Conservation (phyloP, 2,329 filamentous ascomycete species). For the Trichophaea hybrida region DNA sequence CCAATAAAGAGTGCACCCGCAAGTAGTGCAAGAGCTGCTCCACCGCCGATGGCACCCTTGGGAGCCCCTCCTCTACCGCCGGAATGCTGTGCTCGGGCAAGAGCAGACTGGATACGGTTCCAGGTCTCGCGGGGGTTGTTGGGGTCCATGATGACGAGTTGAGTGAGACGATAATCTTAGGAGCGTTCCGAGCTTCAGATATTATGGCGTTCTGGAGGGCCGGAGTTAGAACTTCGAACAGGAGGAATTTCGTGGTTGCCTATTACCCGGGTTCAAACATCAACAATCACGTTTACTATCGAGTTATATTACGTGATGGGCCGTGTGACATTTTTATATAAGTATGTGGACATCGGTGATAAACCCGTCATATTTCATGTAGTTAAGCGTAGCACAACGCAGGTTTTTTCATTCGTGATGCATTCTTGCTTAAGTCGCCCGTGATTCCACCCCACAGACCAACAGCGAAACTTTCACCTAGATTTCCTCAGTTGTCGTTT, state of each 20-base stretch:
- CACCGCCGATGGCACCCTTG: conserved; percentile 40
- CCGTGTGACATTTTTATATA: background rate
- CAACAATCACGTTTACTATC: background rate
- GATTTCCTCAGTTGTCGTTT: too few species aligned
- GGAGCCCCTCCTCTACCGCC: conserved; percentile 38
- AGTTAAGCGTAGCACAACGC: too few species aligned
- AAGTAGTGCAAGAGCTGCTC: conserved; percentile 41
- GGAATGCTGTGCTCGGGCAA: conserved; percentile 34
- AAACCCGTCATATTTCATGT: too few species aligned
- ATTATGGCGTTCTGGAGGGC: background rate
- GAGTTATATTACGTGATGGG: background rate
- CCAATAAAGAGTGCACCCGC: conserved; percentile 41
- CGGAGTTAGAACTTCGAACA: background rate
- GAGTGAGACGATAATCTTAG: background rate
- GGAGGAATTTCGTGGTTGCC: background rate
- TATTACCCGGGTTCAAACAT: background rate
- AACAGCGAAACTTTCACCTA: too few species aligned
- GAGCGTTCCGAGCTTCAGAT: background rate
- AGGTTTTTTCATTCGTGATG: too few species aligned
- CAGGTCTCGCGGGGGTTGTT: conserved; percentile 51
- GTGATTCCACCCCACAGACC: too few species aligned
- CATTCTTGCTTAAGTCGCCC: too few species aligned
- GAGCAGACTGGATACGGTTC: conserved; percentile 48
- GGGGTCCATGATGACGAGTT: conserved; percentile 22
- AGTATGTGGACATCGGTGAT: too few species aligned